These are phyloP conservation scores for Priceomyces carsonii DNA, from an alignment of 805 yeast genomes.

Conservation along the genomic window DNA sequence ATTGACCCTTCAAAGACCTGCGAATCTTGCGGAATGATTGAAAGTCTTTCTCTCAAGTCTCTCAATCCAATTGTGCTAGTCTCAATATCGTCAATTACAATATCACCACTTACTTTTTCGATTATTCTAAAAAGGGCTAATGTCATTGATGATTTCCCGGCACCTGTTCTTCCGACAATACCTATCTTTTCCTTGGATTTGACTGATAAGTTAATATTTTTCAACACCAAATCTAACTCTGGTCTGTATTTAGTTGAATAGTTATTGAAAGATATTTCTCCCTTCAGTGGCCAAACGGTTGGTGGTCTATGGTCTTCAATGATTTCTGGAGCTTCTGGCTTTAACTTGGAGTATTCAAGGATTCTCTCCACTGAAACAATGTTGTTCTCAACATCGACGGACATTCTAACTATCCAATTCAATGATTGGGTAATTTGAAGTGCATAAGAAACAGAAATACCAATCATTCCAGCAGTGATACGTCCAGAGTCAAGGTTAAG, in stretches of 20 bases:
- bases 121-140: slow-evolving; percentile 45
- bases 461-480: slow-evolving; percentile 88
- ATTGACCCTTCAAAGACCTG: slow-evolving; percentile 47
- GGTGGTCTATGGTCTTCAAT: slow-evolving; percentile 65
- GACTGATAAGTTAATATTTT: slow-evolving; percentile 35
- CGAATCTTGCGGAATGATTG: slow-evolving; percentile 48
- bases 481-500: slow-evolving; percentile 64
- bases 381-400: slow-evolving; percentile 96
- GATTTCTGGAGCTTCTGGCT: slow-evolving; percentile 81
- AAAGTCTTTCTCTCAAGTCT: slow-evolving; percentile 43
- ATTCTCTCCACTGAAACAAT: slow-evolving; percentile 96
- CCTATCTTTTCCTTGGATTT: slow-evolving; percentile 43
- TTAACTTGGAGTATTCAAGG: slow-evolving; percentile 77
- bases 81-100: slow-evolving; percentile 34
- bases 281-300: slow-evolving; percentile 38
- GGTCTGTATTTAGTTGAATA: slow-evolving; percentile 47
- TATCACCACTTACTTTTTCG: slow-evolving; percentile 38
- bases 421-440: slow-evolving; percentile 89
- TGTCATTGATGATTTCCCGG: slow-evolving; percentile 47
- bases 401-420: slow-evolving; percentile 98
- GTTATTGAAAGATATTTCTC: slow-evolving; percentile 36
- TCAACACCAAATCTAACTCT: slow-evolving; percentile 44
- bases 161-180: slow-evolving; percentile 49
- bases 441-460: slow-evolving; percentile 91
- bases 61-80: slow-evolving; percentile 39